Evolutionary conservation across 2,329 filamentous ascomycete species (phyloP), one percentile per base, ranked within the genome.

Genomic region (Curvularia spicifera): DNA sequence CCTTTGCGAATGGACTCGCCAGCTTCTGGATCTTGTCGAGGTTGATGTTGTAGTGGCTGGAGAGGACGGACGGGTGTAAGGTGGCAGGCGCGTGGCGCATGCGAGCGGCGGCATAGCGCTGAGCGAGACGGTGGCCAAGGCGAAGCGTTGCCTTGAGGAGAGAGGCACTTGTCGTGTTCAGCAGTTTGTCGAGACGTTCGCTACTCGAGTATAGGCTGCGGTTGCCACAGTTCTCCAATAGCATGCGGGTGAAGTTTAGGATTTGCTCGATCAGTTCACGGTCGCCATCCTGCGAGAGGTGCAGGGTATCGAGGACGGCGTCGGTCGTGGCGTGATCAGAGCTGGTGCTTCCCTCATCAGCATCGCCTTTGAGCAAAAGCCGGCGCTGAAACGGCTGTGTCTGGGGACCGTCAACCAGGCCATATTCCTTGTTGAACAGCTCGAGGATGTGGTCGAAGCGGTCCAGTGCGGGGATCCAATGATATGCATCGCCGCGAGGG

Each of bases 171-270:
- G 91, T 94, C 44, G 91, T 94, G 77, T 97, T 91, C 58, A 99
- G 85, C 40, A 99, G 84, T 73, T 93, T 89, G 74, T 94, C 95
- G 60, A 99, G 81, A 69, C 96, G 91, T 65, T 89, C 84, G 75
- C 94, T 98, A 81, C 95, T 99, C 60, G 90, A 91, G 76, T 98
- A 99, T 69, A 99, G 88, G 79, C 93, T 97, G 67, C 96, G 85
- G 74, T 99, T 99, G 59, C 94, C 95, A 78, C 95, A 99, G 74
- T 97, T 95, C 75, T 98, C 92, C 51, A 98, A 81, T 29, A 99
- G 83, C 76, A 96, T 85, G 60, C 89, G 87, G 22, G 93, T 97
- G 77, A 99, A 99, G 67, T 86, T 84, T 59, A 99, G 82, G 53
- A 98, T 84, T 29, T 86, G 83, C 74, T 96, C 89, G 55, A 98